phyloP scores from a whole-genome alignment of 2,329 filamentous ascomycete genomes.

The Cryoendolithus antarcticus region DNA sequence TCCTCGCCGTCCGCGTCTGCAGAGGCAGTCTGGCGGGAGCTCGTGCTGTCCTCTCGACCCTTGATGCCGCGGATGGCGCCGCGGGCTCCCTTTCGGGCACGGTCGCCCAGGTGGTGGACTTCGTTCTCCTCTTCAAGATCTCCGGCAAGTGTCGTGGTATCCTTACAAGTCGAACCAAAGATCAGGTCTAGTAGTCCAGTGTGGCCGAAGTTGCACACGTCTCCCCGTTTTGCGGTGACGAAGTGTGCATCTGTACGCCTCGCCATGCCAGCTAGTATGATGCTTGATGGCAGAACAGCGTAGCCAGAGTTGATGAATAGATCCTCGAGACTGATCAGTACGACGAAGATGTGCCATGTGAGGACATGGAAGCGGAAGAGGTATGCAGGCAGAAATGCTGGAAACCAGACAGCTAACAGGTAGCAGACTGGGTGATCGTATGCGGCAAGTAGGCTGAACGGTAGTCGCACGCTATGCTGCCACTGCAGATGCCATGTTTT shows the following conservation, averaged over 20 bases:
- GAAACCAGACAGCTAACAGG: constrained; percentile 50
- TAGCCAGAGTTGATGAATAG: constrained; percentile 58
- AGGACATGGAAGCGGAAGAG: constrained; percentile 58
- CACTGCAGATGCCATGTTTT: constrained; percentile 36
- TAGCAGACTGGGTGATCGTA: constrained; percentile 58
- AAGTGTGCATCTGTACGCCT: constrained; percentile 48
- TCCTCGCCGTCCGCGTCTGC: neutral
- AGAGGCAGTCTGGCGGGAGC: neutral
- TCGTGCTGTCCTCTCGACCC: neutral
- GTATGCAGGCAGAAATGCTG: constrained; percentile 52
- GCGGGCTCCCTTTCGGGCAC: constrained; percentile 25
- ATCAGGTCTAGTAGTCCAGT: constrained; percentile 53
- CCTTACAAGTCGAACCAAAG: constrained; percentile 35
- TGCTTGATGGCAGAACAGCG: constrained; percentile 45
- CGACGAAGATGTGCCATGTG: constrained; percentile 54
- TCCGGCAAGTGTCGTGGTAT: constrained; percentile 41
- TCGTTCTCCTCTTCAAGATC: constrained; percentile 44
- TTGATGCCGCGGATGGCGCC: constrained; percentile 13
- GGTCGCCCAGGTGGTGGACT: constrained; percentile 40
- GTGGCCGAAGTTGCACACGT: constrained; percentile 28
- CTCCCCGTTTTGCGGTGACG: constrained; percentile 19
- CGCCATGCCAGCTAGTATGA: constrained; percentile 47
- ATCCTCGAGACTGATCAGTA: constrained; percentile 53
- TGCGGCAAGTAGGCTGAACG: constrained; percentile 51
- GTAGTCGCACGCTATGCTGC: constrained; percentile 46